Evolutionary conservation across 2,329 filamentous ascomycete species (phyloP).

Genomic region (Beauveria medogensis): DNA sequence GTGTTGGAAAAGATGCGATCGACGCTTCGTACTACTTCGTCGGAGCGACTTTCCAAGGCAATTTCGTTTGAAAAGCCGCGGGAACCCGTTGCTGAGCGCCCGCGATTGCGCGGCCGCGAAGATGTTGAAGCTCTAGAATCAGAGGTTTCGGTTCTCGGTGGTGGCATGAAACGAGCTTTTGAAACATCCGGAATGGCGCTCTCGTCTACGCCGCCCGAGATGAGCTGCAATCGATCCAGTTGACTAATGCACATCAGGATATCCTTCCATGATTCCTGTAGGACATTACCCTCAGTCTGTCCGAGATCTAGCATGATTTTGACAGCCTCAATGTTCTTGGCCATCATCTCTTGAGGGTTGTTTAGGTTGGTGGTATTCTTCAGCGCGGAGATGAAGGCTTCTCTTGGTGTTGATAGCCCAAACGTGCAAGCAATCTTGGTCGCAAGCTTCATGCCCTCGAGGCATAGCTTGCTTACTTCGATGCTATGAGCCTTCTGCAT

Average conservation of each 20-base stretch:
- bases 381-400: conserved; percentile 88
- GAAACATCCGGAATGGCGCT: conserved; percentile 87
- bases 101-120: conserved; percentile 37
- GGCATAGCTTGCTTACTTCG: conserved; percentile 83
- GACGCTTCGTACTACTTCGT: conserved; percentile 85
- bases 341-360: conserved; percentile 88
- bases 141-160: conserved; percentile 43
- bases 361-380: conserved; percentile 93
- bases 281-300: conserved; percentile 81
- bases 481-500: conserved; percentile 91
- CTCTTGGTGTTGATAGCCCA: conserved; percentile 82
- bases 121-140: conserved; percentile 62
- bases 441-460: conserved; percentile 91
- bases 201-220: conserved; percentile 91
- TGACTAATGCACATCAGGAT: conserved; percentile 93
- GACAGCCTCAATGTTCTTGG: conserved; percentile 92
- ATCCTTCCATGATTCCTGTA: conserved; percentile 91
- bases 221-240: conserved; percentile 87
- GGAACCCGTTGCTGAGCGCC: conserved; percentile 49
- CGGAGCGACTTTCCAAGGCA: conserved; percentile 83
- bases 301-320: conserved; percentile 88
- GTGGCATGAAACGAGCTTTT: conserved; percentile 63
- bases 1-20: conserved; percentile 97
- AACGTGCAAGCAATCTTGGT: conserved; percentile 92
- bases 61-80: conserved; percentile 68